Percentiles rank a stretch among this genome's conserved stretches.
phyloP scores from a whole-genome alignment of 345 rosid species.

The Heritiera littoralis region DNA sequence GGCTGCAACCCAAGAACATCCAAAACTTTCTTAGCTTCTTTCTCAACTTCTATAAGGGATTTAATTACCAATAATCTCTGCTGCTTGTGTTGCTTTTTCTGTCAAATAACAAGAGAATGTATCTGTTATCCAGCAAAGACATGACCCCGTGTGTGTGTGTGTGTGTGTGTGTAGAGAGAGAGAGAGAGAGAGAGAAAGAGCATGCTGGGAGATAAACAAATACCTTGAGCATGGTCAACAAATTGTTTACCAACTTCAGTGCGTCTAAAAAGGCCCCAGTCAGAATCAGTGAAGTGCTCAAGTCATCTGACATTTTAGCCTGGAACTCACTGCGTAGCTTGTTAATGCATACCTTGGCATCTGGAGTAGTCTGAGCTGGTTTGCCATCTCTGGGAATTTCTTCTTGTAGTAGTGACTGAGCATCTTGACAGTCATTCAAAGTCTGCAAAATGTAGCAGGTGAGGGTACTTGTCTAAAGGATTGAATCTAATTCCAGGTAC shows the following conservation, averaged over 20 bases:
- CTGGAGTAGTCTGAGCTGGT: slow-evolving; percentile 39
- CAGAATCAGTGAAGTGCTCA: slow-evolving; percentile 72
- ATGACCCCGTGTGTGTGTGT: no score
- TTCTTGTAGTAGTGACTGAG: slow-evolving; percentile 50
- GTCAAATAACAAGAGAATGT: slow-evolving; percentile 25
- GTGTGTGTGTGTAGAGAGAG: not conserved
- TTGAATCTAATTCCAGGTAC: not conserved
- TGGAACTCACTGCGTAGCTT: slow-evolving; percentile 62
- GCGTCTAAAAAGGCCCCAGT: slow-evolving; percentile 87
- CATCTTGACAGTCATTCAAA: slow-evolving; percentile 71
- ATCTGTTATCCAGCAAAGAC: not conserved
- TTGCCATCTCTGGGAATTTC: slow-evolving; percentile 41
- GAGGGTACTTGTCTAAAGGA: not conserved
- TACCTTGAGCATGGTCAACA: slow-evolving; percentile 68
- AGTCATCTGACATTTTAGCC: slow-evolving; percentile 74
- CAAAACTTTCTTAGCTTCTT: slow-evolving; percentile 58
- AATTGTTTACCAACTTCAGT: slow-evolving; percentile 69
- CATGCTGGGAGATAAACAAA: not conserved
- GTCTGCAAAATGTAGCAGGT: slow-evolving; percentile 47
- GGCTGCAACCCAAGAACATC: slow-evolving; percentile 64
- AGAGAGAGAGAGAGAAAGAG: not conserved
- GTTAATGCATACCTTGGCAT: slow-evolving; percentile 53
- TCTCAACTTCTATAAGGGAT: slow-evolving; percentile 62
- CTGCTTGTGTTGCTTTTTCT: slow-evolving; percentile 82
- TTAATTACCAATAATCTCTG: slow-evolving; percentile 48